These are phyloP conservation scores for Trichoderma pleuroti DNA, from an alignment of 2,329 filamentous ascomycete genomes.

Conservation along the genomic window DNA sequence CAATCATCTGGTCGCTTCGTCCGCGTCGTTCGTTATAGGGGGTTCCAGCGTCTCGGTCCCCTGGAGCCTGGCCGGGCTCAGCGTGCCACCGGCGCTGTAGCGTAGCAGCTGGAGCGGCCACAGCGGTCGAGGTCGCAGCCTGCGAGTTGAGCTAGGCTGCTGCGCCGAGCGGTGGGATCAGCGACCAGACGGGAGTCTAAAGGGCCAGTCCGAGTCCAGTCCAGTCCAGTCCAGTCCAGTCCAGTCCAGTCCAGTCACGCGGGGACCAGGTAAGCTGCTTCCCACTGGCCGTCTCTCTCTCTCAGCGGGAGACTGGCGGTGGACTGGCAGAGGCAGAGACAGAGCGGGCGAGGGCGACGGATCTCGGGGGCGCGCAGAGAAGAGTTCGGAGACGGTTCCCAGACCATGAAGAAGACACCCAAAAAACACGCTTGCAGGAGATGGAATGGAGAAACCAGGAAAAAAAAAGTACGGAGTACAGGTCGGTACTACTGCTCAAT, in stretches of 20 bases:
- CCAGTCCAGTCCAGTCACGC: constrained; percentile 10
- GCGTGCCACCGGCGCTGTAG: constrained; percentile 3
- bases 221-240: no score
- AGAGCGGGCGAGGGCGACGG: background rate
- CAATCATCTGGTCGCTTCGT: background rate
- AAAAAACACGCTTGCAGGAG: background rate
- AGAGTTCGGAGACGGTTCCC: background rate
- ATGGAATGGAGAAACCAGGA: background rate
- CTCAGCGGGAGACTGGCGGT: background rate
- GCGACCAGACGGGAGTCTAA: constrained; percentile 7
- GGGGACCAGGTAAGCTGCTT: constrained; percentile 5
- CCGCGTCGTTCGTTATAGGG: background rate
- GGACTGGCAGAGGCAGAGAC: background rate
- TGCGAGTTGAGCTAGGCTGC: background rate
- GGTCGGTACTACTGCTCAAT: background rate
- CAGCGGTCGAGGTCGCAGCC: background rate
- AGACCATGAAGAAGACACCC: background rate
- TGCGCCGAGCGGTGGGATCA: constrained; percentile 1
- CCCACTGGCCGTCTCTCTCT: background rate
- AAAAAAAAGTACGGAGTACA: background rate
- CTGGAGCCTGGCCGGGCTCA: background rate
- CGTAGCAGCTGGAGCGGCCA: background rate
- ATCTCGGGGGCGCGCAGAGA: background rate
- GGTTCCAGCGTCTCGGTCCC: background rate
- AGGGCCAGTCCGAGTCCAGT: background rate